Conservation (phyloP, 176 grass and related monocot species). For the Bonia amplexicaulis region DNA sequence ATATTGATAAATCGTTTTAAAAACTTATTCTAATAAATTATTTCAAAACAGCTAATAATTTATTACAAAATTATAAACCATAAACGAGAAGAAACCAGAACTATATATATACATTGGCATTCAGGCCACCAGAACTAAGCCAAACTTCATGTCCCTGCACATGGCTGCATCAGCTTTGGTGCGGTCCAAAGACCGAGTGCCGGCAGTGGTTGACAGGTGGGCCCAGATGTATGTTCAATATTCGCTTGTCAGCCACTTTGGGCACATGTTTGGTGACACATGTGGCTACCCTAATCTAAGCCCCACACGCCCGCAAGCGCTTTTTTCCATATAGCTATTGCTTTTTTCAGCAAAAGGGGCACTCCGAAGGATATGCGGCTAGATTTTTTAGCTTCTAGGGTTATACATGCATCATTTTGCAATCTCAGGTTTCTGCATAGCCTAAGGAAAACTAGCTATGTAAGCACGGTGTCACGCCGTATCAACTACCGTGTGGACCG, state of each 20-base stretch:
- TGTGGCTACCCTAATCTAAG: not conserved
- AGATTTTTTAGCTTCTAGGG: not conserved
- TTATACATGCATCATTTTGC: not conserved
- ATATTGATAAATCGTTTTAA: too few species aligned
- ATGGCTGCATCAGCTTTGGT: not conserved
- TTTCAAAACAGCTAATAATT: too few species aligned
- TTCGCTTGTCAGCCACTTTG: constrained; percentile 14
- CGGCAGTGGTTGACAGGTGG: not conserved
- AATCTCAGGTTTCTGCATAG: too few species aligned
- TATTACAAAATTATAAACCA: too few species aligned
- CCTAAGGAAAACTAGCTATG: too few species aligned
- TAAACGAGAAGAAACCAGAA: too few species aligned
- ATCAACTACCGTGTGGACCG: too few species aligned
- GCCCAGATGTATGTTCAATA: not conserved
- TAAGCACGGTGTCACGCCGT: too few species aligned
- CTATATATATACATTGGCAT: too few species aligned
- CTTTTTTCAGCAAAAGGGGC: not conserved
- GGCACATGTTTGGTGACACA: constrained; percentile 20
- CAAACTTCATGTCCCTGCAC: not conserved
- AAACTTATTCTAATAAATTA: too few species aligned
- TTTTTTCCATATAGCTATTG: not conserved
- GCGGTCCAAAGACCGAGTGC: not conserved
- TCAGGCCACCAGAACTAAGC: too few species aligned
- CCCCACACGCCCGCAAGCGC: not conserved
- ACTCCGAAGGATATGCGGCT: not conserved